Base-by-base conservation (phyloP, 2,329 filamentous ascomycete species). In the Aureobasidium sp. region DNA sequence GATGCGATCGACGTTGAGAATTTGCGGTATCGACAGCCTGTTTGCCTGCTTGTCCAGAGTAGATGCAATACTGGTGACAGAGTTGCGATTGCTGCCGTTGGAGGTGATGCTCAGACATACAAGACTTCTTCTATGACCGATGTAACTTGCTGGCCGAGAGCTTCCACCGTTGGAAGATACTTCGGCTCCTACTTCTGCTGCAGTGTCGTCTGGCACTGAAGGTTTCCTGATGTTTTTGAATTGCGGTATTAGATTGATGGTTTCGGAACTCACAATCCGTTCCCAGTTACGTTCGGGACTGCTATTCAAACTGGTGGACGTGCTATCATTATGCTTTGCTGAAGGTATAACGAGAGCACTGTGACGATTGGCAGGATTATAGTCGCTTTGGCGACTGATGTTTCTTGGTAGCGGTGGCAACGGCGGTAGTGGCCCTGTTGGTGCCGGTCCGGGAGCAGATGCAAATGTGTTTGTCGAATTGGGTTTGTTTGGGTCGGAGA, bases 341-440 rank as follows among this genome's bases (percentile, higher is more conserved):
- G 34, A 36, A 32, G 57, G 57, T 41, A 59, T 61, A 25, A 48
- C 58, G 2, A 53, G 39, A 37, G 47, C 58, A 16, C 47, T 53
- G 8, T 51, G 58, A 7, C 48, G 49, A 13, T 48, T 61, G 4
- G 49, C 59, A n/a, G 49, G 49, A 32, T 61, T 48, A n/a, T 61
- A 53, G 36, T 42, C 36, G 68, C 55, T 14, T 64, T 68, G 53
- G 67, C 68, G 58, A 69, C 65, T 30, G 68, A 60, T 14, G 9
- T 59, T 59, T 67, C 44, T 47, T 11, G 66, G 62, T 6, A 68
- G 70, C 9, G 73, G 66, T 21, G 77, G 77, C 7, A 79, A 64
- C 14, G 77, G 75, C 13, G 77, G 77, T 0, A 79, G 68, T 8
- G 75, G 75, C 13, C 71, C 70, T 32, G 73, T 72, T 11, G 77